Evolutionary conservation across 768 basidiomycete species (phyloP), one percentile per base, ranked within the genome.

Genomic region (Cystofilobasidium capitatum): DNA sequence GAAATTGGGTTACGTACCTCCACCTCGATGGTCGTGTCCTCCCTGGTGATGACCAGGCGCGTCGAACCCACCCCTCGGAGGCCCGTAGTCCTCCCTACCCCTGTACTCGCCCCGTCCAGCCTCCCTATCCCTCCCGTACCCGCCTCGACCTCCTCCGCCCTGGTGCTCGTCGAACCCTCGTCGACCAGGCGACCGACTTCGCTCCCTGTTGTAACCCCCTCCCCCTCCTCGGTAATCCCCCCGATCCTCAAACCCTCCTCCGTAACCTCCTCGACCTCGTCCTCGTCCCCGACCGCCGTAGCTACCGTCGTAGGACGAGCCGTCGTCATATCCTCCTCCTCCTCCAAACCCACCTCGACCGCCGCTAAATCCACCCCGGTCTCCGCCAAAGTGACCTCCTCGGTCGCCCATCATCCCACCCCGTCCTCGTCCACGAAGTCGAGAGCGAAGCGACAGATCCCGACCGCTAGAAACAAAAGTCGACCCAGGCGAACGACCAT

Each of bases 181-280:
- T 69, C 29, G 72, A 24, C 26, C 35, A 26, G 62, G 62, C n/a
- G 35, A 54, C 20, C 40, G 57, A 58, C 69, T 65, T 73, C 73
- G 31, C 75, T 58, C 62, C 74, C 67, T 55, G 14, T 70, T 36
- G 77, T 58, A 68, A 70, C 44, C 77, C 71, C 37, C 78, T 73
- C 64, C 63, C 76, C 69, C 74, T 76, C 79, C 79, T 26, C 79
- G 74, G 26, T 77, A 74, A 39, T 76, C 77, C 26, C 79, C 76
- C 33, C 80, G 73, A 37, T 75, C 67, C 36, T 77, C 75, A 54
- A 70, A 76, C 13, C 73, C 70, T 17, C 81, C 77, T 62, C 78
- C 60, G 17, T 58, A 62, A 17, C 58, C 66, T 35, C 65, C 65
- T n/a, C 82, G 82, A 22, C 83, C 82, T 47, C 82, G 79, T 29